Evolutionary conservation across 176 grass and related monocot species (phyloP), one percentile per base, ranked within the genome.

Genomic region (Phyllostachys edulis): DNA sequence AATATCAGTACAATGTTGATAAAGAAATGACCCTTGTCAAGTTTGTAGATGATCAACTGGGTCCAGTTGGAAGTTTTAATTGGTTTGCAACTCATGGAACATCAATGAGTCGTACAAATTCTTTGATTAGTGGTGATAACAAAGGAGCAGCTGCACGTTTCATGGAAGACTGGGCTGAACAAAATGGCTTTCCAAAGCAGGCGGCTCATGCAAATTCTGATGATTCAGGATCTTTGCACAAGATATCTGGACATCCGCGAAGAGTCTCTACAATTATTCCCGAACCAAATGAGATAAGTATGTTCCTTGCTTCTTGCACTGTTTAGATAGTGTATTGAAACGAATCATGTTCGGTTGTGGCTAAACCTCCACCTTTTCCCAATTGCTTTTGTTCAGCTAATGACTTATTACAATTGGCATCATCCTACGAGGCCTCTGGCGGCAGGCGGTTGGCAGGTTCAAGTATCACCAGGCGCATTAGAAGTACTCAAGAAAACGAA

Each of bases 51-150:
- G 81, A 99, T 73, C 71, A 92, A 80, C 51, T 85, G 69, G 96
- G 96, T 50, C 85, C 91, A 32, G 42, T 95, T 85, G 96, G 96
- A 61, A 99, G 91, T 87, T 99, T 99, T 76, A 96, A 94, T 76
- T 99, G 93, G 96, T 99, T 96, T 82, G 93, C 96, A 75, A 99
- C 96, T 67, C 96, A 99, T 62, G 96, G 93, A 67, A 99, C 96
- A 44, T 99, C 96, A 42, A 99, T 96, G 96, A 96, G 96, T 82
- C 89, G 96, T 50, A 92, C 93, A 56, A 99, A 99, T 87, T 90
- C 91, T 36, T 91, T 96, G 66, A 94, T 96, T 79, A 99, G 96
- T 42, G 96, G 96, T 80, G 96, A 99, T 86, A 99, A 99, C 80
- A 99, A 99, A 84, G 93, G 96, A 77, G 89, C 91, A 49, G 96